Evolutionary conservation across 306 rosid genomes (phyloP), one percentile per base, ranked within the genome.

Genomic region (Sophora flavescens): DNA sequence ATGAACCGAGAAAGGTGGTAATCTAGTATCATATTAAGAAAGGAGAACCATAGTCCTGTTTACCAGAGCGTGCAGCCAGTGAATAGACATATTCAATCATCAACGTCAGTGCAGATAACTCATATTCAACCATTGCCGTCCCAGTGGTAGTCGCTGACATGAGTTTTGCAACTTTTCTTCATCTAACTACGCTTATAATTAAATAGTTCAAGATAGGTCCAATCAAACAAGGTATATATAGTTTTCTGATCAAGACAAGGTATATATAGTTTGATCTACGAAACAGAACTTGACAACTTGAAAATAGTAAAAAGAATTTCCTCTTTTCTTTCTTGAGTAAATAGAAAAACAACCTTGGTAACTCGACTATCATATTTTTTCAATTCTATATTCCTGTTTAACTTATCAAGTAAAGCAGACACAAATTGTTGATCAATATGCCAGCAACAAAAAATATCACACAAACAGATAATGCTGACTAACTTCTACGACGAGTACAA

Each of bases 401-500:
- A 36, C 53, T 70, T 36, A 28, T 36, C 5, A 17, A 42, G n/a
- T 51, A 26, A 5, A 63, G 70, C 63, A 17, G 61, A 15, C 67
- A 78, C 69, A 72, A 73, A 10, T 52, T 63, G 75, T 47, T 26
- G 77, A 53, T 69, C 66, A 69, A 76, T 13, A 44, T 41, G 52
- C 28, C 51, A 28, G 60, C 39, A 64, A 30, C 54, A 11, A 35
- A 66, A 45, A 68, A 81, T 66, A 62, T 50, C 41, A 63, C 28
- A 75, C 54, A 33, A 59, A 59, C 69, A 69, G 8, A 63, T 57
- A 17, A 63, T 48, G 51, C 51, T 63, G 17, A 70, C 28, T 48
- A 47, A 36, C 57, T 64, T 68, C 58, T 17, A 22, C 16, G n/a
- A 66, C 3, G 56, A 26, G 44, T 35, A 67, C 57, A 13, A 78